Evolutionary conservation across 768 basidiomycete genomes (phyloP).

Genomic region (Rubroboletus pulcherrimus): DNA sequence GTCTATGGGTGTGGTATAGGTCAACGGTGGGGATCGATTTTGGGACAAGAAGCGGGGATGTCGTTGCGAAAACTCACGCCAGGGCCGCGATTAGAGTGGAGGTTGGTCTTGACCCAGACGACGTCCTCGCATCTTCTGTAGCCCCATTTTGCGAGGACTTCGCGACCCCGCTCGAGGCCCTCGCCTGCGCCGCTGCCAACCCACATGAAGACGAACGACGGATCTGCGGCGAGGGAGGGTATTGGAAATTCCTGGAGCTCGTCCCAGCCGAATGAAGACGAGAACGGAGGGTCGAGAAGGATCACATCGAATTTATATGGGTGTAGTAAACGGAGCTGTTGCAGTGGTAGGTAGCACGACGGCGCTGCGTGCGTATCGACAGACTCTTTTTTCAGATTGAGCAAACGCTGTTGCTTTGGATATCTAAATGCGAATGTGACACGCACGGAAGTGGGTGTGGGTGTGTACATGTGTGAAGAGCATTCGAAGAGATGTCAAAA

Average conservation of each 20-base stretch:
- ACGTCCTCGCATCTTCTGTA: constrained; percentile 95
- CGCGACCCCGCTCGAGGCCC: constrained; percentile 88
- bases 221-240: constrained; percentile 80
- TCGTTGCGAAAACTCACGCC: constrained; percentile 47
- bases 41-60: not conserved
- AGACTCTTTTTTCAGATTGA: constrained; percentile 77
- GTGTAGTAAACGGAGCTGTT: constrained; percentile 51
- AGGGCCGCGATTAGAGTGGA: constrained; percentile 63
- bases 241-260: constrained; percentile 80
- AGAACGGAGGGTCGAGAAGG: constrained; percentile 87
- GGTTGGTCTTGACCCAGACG: constrained; percentile 97
- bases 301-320: constrained; percentile 86
- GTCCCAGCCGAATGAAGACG: constrained; percentile 82
- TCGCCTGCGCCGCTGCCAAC: constrained; percentile 88
- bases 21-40: not conserved
- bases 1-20: constrained; percentile 43
- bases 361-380: constrained; percentile 68
- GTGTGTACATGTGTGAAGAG: not conserved
- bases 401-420: constrained; percentile 85
- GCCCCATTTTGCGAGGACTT: constrained; percentile 91
- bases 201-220: constrained; percentile 94
- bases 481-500: not conserved
- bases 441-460: not conserved
- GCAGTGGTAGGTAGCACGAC: constrained; percentile 66
- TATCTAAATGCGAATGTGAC: constrained; percentile 54